phyloP scores from a whole-genome alignment of 257 asterid genomes.

The Fraxinus cuspidata region DNA sequence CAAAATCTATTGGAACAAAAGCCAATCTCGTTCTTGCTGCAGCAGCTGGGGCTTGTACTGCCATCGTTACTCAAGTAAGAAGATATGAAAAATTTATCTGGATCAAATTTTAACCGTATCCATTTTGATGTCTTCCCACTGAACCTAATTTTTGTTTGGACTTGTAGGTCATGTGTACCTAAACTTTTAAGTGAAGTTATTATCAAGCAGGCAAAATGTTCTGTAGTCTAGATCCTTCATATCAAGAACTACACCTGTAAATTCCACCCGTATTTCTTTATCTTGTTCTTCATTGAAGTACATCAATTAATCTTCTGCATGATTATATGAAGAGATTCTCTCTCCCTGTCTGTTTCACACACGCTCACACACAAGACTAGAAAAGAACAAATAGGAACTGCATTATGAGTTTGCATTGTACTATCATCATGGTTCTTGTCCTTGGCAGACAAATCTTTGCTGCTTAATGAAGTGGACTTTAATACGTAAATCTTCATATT shows the following conservation, averaged over 20 bases:
- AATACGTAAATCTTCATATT: neutral
- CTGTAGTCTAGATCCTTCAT: neutral
- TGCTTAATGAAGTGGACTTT: neutral
- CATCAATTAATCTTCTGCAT: neutral
- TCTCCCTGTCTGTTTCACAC: neutral
- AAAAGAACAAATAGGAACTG: neutral
- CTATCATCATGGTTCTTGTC: neutral
- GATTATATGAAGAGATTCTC: neutral
- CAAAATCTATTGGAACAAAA: conserved; percentile 73
- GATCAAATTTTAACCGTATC: neutral
- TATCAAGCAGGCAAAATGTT: neutral
- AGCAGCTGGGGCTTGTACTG: conserved; percentile 87
- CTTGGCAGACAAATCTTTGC: neutral
- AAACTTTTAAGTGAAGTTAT: neutral
- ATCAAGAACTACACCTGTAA: neutral
- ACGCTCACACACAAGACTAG: neutral
- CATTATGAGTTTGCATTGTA: neutral
- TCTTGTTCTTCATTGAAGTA: neutral
- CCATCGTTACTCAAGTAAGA: conserved; percentile 71
- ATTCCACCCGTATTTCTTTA: neutral
- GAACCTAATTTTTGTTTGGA: neutral
- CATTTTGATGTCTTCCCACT: neutral
- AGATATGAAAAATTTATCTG: neutral
- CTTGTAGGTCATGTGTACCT: neutral
- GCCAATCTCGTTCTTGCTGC: conserved; percentile 90